phyloP scores from a whole-genome alignment of 371 early-diverging fungal genomes.

The Massospora cicadina region DNA sequence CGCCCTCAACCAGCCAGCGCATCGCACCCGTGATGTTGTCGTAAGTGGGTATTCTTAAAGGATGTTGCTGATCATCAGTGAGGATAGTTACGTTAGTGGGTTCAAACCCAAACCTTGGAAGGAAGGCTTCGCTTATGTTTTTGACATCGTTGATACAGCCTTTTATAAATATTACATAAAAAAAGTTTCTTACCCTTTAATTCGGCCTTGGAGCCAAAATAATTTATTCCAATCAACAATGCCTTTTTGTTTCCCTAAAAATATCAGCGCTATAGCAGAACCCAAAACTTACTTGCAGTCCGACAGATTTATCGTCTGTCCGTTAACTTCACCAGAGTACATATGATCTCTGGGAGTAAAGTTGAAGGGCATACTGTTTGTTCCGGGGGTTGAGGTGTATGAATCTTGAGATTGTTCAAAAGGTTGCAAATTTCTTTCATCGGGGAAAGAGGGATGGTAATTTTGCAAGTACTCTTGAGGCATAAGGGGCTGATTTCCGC shows the following conservation, averaged over 20 bases:
- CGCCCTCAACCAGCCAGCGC: constrained; percentile 37
- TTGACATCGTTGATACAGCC: constrained; percentile 47
- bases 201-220: constrained; percentile 28
- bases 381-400: not conserved
- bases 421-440: not conserved
- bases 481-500: not conserved
- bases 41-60: constrained; percentile 27
- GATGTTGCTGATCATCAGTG: constrained; percentile 35
- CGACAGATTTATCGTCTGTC: constrained; percentile 3
- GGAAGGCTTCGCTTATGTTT: constrained; percentile 29
- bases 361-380: constrained; percentile 1
- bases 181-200: constrained; percentile 25
- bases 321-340: not conserved
- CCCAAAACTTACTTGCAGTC: constrained; percentile 10
- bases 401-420: too few relatives aligned
- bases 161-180: not conserved
- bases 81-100: constrained; percentile 25
- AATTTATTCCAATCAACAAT: constrained; percentile 82
- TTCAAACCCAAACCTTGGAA: constrained; percentile 22
- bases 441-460: not conserved
- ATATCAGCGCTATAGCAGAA: not conserved
- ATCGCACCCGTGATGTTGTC: constrained; percentile 37
- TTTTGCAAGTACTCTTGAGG: not conserved
- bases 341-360: not conserved
- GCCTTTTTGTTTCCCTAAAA: constrained; percentile 46